A percentile compares a stretch with the other conserved stretches of the same genome.
phyloP scores from a whole-genome alignment of 2,329 filamentous ascomycete species.

The Aspergillus fumigatiaffinis region DNA sequence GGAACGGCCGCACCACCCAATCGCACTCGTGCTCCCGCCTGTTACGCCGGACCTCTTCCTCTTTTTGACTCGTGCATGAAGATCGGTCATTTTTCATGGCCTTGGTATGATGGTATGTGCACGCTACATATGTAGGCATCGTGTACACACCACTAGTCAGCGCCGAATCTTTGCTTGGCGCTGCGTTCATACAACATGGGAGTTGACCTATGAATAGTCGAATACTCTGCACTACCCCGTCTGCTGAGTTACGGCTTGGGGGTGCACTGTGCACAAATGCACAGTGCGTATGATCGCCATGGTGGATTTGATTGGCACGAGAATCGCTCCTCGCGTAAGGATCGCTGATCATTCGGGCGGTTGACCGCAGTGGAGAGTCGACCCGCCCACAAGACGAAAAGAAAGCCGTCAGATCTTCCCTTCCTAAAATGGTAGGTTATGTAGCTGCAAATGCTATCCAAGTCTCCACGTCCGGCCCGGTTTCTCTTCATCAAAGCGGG shows the following conservation, averaged over 20 bases:
- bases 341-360: conserved; percentile 15
- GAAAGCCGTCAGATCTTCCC: conserved; percentile 11
- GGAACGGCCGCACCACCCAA: not conserved
- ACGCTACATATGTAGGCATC: not conserved
- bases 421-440: not conserved
- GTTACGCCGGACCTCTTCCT: conserved; percentile 7
- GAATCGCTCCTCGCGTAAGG: conserved; percentile 5
- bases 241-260: not conserved
- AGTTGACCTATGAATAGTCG: not conserved
- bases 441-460: not conserved
- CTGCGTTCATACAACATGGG: not conserved
- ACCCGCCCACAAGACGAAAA: not conserved
- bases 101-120: conserved; percentile 6
- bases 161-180: conserved; percentile 4
- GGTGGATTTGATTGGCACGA: conserved; percentile 10
- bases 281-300: conserved; percentile 3
- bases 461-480: not conserved
- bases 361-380: conserved; percentile 12
- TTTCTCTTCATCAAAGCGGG: not conserved
- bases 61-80: conserved; percentile 12
- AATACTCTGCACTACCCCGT: not conserved
- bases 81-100: conserved; percentile 10
- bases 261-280: not conserved
- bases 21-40: not conserved
- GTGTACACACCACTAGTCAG: not conserved